Evolutionary conservation across 257 asterid genomes (phyloP).

Genomic region (Nemophila menziesii): DNA sequence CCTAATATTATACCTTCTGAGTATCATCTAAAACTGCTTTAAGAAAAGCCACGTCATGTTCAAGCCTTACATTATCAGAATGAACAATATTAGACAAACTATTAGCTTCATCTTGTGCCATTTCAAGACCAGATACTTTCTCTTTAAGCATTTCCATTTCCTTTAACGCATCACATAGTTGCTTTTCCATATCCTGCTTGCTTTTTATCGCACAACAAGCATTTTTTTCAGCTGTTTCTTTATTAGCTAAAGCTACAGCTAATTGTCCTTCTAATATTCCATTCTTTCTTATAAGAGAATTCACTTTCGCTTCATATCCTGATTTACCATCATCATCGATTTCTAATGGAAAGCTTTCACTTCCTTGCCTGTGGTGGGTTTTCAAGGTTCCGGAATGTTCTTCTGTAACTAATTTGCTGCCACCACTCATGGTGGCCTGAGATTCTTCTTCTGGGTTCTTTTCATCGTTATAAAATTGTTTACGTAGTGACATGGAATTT

Average conservation of each 20-base stretch:
- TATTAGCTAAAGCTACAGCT: constrained; percentile 52
- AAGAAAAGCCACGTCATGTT: constrained; percentile 91
- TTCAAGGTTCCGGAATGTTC: constrained; percentile 34
- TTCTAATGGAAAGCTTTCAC: constrained; percentile 38
- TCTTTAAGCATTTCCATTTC: constrained; percentile 81
- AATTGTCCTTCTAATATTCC: constrained; percentile 70
- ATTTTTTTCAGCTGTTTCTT: constrained; percentile 66
- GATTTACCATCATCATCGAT: constrained; percentile 50
- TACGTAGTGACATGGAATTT: constrained; percentile 67
- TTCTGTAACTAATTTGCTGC: constrained; percentile 29
- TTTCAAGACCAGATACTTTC: constrained; percentile 62
- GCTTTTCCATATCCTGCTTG: constrained; percentile 64
- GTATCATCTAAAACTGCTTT: constrained; percentile 94
- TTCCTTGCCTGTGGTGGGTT: constrained; percentile 36
- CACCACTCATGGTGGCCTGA: constrained; percentile 25
- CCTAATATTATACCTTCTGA: constrained; percentile 46
- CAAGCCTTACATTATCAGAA: constrained; percentile 91
- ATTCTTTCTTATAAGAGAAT: constrained; percentile 47
- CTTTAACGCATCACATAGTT: constrained; percentile 47
- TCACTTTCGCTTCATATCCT: constrained; percentile 63
- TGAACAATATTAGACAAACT: constrained; percentile 82
- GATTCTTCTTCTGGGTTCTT: constrained; percentile 48
- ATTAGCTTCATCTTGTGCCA: constrained; percentile 87
- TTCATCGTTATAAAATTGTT: constrained; percentile 66
- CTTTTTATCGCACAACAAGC: constrained; percentile 45